Conservation (phyloP, 2,329 filamentous ascomycete species). For the Periconia macrospinosa region DNA sequence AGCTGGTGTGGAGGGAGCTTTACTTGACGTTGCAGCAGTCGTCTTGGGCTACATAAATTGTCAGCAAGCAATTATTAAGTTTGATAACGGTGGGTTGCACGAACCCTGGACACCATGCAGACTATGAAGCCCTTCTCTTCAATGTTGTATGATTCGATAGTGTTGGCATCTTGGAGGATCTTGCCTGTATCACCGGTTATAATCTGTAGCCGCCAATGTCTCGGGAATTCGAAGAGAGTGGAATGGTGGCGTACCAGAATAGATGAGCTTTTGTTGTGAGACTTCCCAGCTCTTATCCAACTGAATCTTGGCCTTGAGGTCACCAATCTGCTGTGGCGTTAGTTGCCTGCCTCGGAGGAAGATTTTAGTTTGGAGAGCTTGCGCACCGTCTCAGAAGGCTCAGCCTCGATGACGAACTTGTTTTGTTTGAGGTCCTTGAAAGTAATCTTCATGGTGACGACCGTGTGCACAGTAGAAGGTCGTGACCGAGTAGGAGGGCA, state of each 20-base stretch:
- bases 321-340: constrained; percentile 66
- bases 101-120: constrained; percentile 96
- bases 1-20: constrained; percentile 61
- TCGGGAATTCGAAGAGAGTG: constrained; percentile 6
- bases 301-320: constrained; percentile 90
- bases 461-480: constrained; percentile 8
- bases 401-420: constrained; percentile 95
- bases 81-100: constrained; percentile 17
- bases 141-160: constrained; percentile 94
- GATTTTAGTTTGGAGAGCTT: constrained; percentile 20
- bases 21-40: constrained; percentile 51
- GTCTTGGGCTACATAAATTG: constrained; percentile 67
- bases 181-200: constrained; percentile 67
- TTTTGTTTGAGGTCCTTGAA: constrained; percentile 96
- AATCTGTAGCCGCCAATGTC: constrained; percentile 19
- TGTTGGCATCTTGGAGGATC: constrained; percentile 97
- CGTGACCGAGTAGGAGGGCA: constrained; percentile 16
- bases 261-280: constrained; percentile 92
- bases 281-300: constrained; percentile 93
- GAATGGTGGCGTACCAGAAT: constrained; percentile 71
- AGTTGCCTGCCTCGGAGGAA: constrained; percentile 17
- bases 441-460: constrained; percentile 65
- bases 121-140: constrained; percentile 99
- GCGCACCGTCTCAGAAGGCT: constrained; percentile 84
- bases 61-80: constrained; percentile 18